Evolutionary conservation across 2,329 filamentous ascomycete species (phyloP).

Genomic region (Myriosclerotinia curreyana): DNA sequence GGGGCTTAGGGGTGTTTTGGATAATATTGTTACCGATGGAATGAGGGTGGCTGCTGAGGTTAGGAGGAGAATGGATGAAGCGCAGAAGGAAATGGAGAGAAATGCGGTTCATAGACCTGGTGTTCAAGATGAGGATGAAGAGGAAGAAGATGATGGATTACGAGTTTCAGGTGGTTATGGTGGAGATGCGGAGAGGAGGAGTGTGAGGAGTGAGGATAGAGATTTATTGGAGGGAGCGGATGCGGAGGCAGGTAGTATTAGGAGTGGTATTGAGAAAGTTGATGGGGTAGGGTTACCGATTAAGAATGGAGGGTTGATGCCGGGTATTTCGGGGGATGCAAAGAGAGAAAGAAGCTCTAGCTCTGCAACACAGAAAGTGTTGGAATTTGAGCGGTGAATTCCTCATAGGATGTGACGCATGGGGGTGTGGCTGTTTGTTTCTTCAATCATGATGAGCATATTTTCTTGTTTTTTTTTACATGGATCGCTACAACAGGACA

Average conservation of each 20-base stretch:
- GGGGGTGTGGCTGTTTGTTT: not conserved
- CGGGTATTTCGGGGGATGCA: constrained; percentile 26
- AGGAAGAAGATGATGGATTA: constrained; percentile 57
- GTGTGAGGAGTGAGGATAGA: constrained; percentile 63
- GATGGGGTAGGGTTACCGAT: constrained; percentile 26
- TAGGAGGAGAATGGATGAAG: constrained; percentile 88
- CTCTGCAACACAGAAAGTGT: constrained; percentile 42
- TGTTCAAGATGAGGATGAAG: constrained; percentile 68
- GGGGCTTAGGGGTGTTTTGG: constrained; percentile 85
- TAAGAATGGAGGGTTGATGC: constrained; percentile 16
- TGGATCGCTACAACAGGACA: not conserved
- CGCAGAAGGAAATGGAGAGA: constrained; percentile 84
- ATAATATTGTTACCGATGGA: constrained; percentile 96
- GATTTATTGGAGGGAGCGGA: constrained; percentile 74
- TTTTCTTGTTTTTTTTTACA: not conserved
- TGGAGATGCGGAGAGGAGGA: constrained; percentile 59
- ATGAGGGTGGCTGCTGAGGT: constrained; percentile 96
- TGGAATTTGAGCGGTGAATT: constrained; percentile 45
- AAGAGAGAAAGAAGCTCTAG: constrained; percentile 33
- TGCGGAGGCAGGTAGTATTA: constrained; percentile 56
- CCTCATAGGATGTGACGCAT: not conserved
- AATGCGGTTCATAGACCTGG: constrained; percentile 66
- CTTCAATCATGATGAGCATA: not conserved
- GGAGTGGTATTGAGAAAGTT: constrained; percentile 34
- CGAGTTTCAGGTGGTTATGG: constrained; percentile 49